Percentiles rank a stretch among this genome's conserved stretches.
These are phyloP conservation scores for Pseudogymnoascus sp. DNA, from an alignment of 2,329 filamentous ascomycete species.

Conservation along the genomic window DNA sequence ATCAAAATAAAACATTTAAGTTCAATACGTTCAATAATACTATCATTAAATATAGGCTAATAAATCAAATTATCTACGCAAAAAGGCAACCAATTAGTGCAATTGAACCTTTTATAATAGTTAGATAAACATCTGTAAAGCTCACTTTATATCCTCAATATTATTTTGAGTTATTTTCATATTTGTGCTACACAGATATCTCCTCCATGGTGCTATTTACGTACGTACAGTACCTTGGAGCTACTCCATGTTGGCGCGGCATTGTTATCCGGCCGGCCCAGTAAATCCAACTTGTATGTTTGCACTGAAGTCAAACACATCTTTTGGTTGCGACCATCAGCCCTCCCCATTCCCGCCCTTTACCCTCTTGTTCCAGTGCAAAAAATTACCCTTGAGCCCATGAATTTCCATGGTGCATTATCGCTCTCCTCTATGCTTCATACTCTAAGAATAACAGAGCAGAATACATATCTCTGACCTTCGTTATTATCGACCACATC, in stretches of 20 bases:
- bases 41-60: background rate
- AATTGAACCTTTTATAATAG: background rate
- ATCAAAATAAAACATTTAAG: background rate
- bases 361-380: constrained; percentile 1
- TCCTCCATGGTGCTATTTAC: background rate
- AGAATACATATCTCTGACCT: constrained; percentile 9
- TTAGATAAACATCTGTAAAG: background rate
- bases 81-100: background rate
- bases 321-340: constrained; percentile 10
- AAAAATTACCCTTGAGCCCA: constrained; percentile 1
- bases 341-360: constrained; percentile 1
- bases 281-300: constrained; percentile 5
- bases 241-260: background rate
- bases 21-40: background rate
- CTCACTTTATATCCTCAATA: background rate
- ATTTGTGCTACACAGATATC: background rate
- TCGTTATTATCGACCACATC: background rate
- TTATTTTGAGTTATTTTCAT: background rate
- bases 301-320: constrained; percentile 7
- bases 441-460: background rate
- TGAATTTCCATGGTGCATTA: constrained; percentile 8
- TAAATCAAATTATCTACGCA: background rate
- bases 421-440: background rate
- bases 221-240: background rate
- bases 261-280: background rate